Evolutionary conservation across 768 basidiomycete genomes (phyloP), one percentile per base, ranked within the genome.

Genomic region (Leccinum broughii): DNA sequence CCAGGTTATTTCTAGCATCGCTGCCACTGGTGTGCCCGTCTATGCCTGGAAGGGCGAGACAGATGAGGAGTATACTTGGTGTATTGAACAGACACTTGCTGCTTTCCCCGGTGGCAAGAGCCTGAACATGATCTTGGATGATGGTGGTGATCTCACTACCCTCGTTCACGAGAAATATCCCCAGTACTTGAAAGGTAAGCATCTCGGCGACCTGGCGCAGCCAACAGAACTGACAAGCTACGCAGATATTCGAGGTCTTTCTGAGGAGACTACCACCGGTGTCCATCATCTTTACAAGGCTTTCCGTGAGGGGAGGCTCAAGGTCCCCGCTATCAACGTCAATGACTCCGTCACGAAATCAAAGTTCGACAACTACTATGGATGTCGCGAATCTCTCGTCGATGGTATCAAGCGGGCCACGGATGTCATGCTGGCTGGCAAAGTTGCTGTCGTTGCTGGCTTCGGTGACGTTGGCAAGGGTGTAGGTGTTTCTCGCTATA

Each of bases 11-110:
- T 58, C 22, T 68, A 93, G 92, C 66, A 98, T 98, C 65, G 96
- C 96, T 65, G 96, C 95, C 17, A 98, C 97, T 61, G 96, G 96
- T 67, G 92, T 98, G 58, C 97, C 97, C 66, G 97, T 98, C 70
- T 99, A 87, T 72, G 97, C 97, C 46, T 99, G 97, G 97, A 99
- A 99, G 81, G 97, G 97, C 58, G 97, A 99, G 82, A 95, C 95
- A 51, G 97, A 98, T 74, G 97, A 98, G 77, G 97, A 99, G 75
- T 98, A 98, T 79, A 72, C 77, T 65, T 99, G 97, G 97, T 98
- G 95, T 76, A 93, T 99, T 67, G 94, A 98, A 72, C 97, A 99
- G 79, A 92, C 93, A 51, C 76, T 99, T 65, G 76, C 85, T 66
- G 92, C 86, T n/a, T 99, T 99, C 85, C 78, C 88, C 26, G 86